A percentile compares a stretch with the other conserved stretches of the same genome.
phyloP scores from a whole-genome alignment of 2,329 filamentous ascomycete genomes.

The Chaetomium sp. region DNA sequence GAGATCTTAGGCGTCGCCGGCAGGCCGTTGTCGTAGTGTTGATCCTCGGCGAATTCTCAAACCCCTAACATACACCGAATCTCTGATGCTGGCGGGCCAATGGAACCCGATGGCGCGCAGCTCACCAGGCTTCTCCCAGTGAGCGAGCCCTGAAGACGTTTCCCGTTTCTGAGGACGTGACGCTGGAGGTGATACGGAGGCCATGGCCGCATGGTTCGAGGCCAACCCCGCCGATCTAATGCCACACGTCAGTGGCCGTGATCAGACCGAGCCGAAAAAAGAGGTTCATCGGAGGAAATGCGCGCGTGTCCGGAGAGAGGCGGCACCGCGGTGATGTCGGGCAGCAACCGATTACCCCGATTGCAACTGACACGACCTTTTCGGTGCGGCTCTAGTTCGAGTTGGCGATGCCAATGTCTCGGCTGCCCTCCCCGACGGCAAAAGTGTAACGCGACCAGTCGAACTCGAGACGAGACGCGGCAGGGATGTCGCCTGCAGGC shows the following conservation, averaged over 20 bases:
- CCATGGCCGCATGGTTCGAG: slow-evolving; percentile 21
- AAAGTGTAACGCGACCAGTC: background rate
- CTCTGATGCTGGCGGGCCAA: background rate
- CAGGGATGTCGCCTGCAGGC: background rate
- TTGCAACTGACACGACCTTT: too few species aligned
- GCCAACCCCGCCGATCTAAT: slow-evolving; percentile 17
- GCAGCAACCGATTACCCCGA: background rate
- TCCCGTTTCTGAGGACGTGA: slow-evolving; percentile 11
- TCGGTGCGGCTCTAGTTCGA: too few species aligned
- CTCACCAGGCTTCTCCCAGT: background rate
- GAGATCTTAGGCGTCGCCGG: too few species aligned
- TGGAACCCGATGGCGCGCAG: background rate
- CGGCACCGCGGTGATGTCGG: background rate
- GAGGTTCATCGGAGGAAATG: background rate
- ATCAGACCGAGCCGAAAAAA: slow-evolving; percentile 10
- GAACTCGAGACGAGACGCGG: background rate
- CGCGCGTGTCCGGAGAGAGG: background rate
- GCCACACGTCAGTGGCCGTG: slow-evolving; percentile 21
- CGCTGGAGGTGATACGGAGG: slow-evolving; percentile 16
- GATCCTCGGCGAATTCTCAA: background rate
- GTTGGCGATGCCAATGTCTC: too few species aligned
- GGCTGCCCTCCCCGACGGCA: too few species aligned
- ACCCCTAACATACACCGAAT: background rate
- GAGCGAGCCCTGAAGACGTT: background rate
- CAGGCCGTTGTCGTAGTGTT: too few species aligned